These are phyloP conservation scores for Eucalyptus urophylla DNA, from an alignment of 345 rosid genomes.

Conservation along the genomic window DNA sequence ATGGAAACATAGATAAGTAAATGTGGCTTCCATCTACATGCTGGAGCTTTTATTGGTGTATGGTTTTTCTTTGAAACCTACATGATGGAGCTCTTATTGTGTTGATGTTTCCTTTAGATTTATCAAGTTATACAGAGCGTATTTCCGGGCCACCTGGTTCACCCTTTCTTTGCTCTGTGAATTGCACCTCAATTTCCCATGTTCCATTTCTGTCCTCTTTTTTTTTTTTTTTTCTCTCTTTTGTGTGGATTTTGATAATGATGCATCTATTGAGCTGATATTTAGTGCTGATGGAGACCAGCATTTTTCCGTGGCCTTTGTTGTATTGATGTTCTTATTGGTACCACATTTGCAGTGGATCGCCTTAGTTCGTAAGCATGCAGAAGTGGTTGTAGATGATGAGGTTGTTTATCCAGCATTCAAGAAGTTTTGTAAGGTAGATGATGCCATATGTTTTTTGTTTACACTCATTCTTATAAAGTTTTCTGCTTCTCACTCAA, in stretches of 20 bases:
- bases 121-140: not conserved
- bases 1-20: not conserved
- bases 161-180: not conserved
- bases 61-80: not conserved
- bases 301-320: not conserved
- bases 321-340: not conserved
- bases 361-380: slow-evolving; percentile 62
- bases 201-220: not conserved
- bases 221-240: no score
- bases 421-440: slow-evolving; percentile 77
- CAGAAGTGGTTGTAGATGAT: slow-evolving; percentile 63
- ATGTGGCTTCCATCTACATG: not conserved
- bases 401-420: slow-evolving; percentile 51
- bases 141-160: not conserved
- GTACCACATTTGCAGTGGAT: slow-evolving; percentile 56
- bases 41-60: not conserved
- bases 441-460: not conserved
- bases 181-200: not conserved
- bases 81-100: not conserved
- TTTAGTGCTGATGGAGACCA: not conserved
- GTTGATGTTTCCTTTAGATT: not conserved
- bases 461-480: not conserved
- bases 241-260: not conserved
- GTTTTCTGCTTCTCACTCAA: not conserved
- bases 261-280: not conserved